These are phyloP conservation scores for Neonectria sp. DNA, from an alignment of 2,329 filamentous ascomycete species.

Conservation along the genomic window DNA sequence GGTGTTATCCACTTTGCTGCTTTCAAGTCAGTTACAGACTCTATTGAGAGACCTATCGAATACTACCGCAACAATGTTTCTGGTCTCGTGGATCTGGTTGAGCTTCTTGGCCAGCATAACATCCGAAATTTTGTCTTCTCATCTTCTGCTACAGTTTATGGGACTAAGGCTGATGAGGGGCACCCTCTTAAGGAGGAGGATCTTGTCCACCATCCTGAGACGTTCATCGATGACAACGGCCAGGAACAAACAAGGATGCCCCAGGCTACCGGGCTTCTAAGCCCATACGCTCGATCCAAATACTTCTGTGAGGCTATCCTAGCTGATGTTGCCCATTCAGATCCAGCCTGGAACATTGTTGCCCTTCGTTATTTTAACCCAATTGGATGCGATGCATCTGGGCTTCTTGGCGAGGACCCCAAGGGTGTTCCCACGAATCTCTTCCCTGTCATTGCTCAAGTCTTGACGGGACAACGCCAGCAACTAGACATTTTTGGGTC, in stretches of 20 bases:
- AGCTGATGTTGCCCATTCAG: slow-evolving; percentile 71
- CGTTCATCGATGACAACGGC: slow-evolving; percentile 62
- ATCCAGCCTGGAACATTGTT: slow-evolving; percentile 75
- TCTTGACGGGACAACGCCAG: slow-evolving; percentile 68
- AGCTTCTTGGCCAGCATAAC: slow-evolving; percentile 69
- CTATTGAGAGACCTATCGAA: slow-evolving; percentile 70
- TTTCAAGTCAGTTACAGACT: slow-evolving; percentile 76
- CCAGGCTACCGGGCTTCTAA: slow-evolving; percentile 67
- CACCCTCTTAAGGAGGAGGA: slow-evolving; percentile 65
- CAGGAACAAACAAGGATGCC: slow-evolving; percentile 48
- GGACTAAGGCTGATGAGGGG: slow-evolving; percentile 66
- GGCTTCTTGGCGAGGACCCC: slow-evolving; percentile 75
- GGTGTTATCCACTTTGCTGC: slow-evolving; percentile 80
- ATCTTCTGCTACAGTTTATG: slow-evolving; percentile 78
- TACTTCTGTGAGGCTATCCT: slow-evolving; percentile 79
- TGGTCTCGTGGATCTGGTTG: slow-evolving; percentile 72
- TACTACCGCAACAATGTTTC: slow-evolving; percentile 80
- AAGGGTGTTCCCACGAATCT: slow-evolving; percentile 74
- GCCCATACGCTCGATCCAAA: slow-evolving; percentile 77
- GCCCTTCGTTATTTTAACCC: slow-evolving; percentile 79
- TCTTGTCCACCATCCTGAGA: slow-evolving; percentile 51
- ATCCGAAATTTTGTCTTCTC: slow-evolving; percentile 79
- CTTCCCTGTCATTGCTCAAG: slow-evolving; percentile 74
- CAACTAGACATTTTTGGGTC: slow-evolving; percentile 73
- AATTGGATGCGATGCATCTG: slow-evolving; percentile 75